Evolutionary conservation across 805 yeast genomes (phyloP).

Genomic region (Starmerella roubikii): DNA sequence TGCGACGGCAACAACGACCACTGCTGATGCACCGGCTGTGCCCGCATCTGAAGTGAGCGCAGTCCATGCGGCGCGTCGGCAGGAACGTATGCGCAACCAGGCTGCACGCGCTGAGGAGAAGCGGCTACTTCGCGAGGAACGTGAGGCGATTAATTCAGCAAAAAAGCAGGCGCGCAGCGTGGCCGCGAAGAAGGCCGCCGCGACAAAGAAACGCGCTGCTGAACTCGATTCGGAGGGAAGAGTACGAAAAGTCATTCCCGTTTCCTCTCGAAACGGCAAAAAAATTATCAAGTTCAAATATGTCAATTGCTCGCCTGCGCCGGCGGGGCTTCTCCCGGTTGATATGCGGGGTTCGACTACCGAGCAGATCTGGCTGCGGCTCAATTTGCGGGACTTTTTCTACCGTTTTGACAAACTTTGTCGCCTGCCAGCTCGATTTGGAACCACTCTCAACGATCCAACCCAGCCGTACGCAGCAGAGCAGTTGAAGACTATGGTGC

Average conservation of each 20-base stretch:
- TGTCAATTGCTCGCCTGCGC: slow-evolving; percentile 14
- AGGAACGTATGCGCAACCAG: slow-evolving; percentile 14
- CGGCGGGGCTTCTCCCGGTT: slow-evolving; percentile 21
- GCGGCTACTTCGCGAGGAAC: slow-evolving; percentile 7
- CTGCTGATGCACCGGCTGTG: too few species aligned
- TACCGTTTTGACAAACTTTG: slow-evolving; percentile 29
- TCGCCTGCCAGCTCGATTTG: slow-evolving; percentile 25
- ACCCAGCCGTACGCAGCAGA: slow-evolving; percentile 27
- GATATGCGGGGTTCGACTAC: slow-evolving; percentile 15
- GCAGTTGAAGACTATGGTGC: slow-evolving; percentile 25
- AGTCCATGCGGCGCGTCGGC: slow-evolving; percentile 7
- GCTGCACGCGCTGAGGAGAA: slow-evolving; percentile 13
- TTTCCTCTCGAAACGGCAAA: neutral
- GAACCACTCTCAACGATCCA: slow-evolving; percentile 26
- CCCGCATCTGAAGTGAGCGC: neutral
- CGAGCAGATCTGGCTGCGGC: slow-evolving; percentile 25
- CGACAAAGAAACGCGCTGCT: slow-evolving; percentile 6
- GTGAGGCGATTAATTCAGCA: slow-evolving; percentile 4
- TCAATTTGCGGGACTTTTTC: slow-evolving; percentile 28
- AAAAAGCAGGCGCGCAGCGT: slow-evolving; percentile 9
- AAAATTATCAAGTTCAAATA: slow-evolving; percentile 15
- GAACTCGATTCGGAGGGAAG: neutral
- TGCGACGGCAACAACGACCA: too few species aligned
- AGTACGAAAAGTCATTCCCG: neutral
- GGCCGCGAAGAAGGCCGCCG: slow-evolving; percentile 11